Conservation (phyloP, 345 rosid genomes). For the Heritiera fomes region DNA sequence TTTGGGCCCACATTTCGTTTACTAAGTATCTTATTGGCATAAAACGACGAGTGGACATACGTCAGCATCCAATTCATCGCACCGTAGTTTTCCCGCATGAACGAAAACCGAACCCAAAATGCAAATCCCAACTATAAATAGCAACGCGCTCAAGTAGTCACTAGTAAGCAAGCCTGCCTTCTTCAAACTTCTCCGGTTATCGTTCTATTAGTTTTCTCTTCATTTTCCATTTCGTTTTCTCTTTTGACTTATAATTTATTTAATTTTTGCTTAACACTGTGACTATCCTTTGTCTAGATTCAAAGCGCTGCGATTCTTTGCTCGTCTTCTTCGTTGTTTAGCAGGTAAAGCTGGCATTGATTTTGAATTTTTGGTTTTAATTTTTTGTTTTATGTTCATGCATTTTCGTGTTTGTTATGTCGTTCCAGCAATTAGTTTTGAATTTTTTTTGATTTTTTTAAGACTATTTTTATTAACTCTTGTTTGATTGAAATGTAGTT, state of each 20-base stretch:
- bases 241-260: background rate
- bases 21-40: background rate
- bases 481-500: background rate
- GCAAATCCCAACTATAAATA: background rate
- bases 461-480: background rate
- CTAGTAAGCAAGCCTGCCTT: no score
- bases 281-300: background rate
- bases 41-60: background rate
- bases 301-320: background rate
- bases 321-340: background rate
- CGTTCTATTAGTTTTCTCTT: background rate
- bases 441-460: background rate
- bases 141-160: background rate
- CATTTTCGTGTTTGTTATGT: background rate
- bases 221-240: background rate
- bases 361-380: background rate
- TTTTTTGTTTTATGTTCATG: background rate
- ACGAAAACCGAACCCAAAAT: background rate
- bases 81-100: slow-evolving; percentile 4
- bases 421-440: background rate
- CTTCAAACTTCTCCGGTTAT: background rate
- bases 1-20: background rate
- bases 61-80: background rate
- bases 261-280: background rate
- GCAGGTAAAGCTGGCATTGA: slow-evolving; percentile 3